Conservation (phyloP, 2,329 filamentous ascomycete genomes). For the Alternaria triticimaculans region DNA sequence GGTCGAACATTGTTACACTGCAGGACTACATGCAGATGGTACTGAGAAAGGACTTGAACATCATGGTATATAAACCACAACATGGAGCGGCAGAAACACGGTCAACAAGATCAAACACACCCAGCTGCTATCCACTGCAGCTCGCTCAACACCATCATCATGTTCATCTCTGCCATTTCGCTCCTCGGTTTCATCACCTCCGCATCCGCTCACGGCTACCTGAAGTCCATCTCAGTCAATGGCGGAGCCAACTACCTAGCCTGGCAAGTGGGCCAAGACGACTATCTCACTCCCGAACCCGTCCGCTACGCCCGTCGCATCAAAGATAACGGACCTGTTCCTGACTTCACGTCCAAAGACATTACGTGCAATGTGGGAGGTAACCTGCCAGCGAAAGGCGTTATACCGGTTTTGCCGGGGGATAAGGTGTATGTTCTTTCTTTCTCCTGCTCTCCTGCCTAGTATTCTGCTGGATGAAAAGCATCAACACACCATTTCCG, state of each 20-base stretch:
- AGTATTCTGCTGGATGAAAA: too few relatives aligned
- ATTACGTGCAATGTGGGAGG: slow-evolving; percentile 34
- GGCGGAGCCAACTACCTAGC: slow-evolving; percentile 20
- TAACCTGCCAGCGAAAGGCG: slow-evolving; percentile 28
- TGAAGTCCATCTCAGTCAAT: slow-evolving; percentile 23
- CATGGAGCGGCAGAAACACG: not conserved
- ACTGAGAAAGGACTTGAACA: not conserved
- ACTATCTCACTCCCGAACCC: slow-evolving; percentile 24
- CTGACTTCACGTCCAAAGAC: slow-evolving; percentile 22
- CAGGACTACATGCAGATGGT: not conserved
- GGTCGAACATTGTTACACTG: slow-evolving; percentile 1
- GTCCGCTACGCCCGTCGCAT: slow-evolving; percentile 21
- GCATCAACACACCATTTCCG: not conserved
- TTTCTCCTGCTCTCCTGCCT: too few relatives aligned
- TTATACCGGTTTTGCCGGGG: slow-evolving; percentile 29
- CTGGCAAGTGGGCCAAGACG: slow-evolving; percentile 24
- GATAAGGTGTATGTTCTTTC: slow-evolving; percentile 25
- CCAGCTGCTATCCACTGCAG: not conserved
- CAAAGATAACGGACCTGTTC: slow-evolving; percentile 24
- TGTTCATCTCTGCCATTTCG: not conserved
- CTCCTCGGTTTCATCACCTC: not conserved
- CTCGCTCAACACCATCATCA: not conserved
- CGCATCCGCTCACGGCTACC: slow-evolving; percentile 11
- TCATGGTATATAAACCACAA: not conserved
- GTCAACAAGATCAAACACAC: not conserved